phyloP scores from a whole-genome alignment of 2,329 filamentous ascomycete species.

The Graphiopsis chlorocephala region DNA sequence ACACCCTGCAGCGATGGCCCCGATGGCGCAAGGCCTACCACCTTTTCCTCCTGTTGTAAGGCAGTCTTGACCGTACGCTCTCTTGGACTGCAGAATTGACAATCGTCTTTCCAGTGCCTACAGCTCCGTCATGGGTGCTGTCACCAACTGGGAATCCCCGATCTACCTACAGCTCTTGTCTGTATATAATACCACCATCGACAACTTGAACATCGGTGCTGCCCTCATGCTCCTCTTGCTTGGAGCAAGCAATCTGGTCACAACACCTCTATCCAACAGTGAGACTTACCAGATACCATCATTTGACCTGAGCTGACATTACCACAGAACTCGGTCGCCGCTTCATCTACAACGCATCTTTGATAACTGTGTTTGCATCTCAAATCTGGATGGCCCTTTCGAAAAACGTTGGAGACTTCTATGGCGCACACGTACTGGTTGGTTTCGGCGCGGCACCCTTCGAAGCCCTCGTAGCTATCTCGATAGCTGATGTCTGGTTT shows the following conservation, averaged over 20 bases:
- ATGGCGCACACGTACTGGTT: slow-evolving; percentile 16
- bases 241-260: slow-evolving; percentile 19
- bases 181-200: slow-evolving; percentile 15
- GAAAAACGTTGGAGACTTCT: slow-evolving; percentile 18
- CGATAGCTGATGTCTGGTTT: slow-evolving; percentile 46
- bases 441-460: slow-evolving; percentile 17
- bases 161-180: slow-evolving; percentile 20
- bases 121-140: slow-evolving; percentile 20
- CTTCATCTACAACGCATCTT: slow-evolving; percentile 16
- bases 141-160: slow-evolving; percentile 22
- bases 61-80: background rate
- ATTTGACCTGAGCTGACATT: background rate
- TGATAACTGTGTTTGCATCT: slow-evolving; percentile 12
- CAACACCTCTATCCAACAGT: slow-evolving; percentile 20
- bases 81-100: background rate
- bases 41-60: slow-evolving; percentile 18
- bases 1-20: slow-evolving; percentile 14
- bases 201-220: slow-evolving; percentile 18
- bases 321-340: slow-evolving; percentile 19
- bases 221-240: slow-evolving; percentile 14
- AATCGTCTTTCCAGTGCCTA: slow-evolving; percentile 2
- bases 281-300: background rate
- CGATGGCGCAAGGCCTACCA: slow-evolving; percentile 20
- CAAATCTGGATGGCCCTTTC: slow-evolving; percentile 19
- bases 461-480: slow-evolving; percentile 54